phyloP scores from a whole-genome alignment of 2,329 filamentous ascomycete species.

The Elsinoe perseae region DNA sequence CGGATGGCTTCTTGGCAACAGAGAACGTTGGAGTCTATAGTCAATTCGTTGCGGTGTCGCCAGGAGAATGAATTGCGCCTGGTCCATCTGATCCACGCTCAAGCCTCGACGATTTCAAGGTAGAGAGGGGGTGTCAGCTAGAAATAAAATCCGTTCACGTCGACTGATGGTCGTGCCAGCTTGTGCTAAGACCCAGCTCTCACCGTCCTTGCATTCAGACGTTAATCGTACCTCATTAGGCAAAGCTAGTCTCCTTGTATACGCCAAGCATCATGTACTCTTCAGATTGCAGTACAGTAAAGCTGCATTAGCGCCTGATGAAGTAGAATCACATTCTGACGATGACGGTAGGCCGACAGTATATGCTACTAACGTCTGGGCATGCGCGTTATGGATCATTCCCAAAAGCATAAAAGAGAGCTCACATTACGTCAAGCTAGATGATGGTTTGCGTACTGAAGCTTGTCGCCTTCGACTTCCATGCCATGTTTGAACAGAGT shows the following conservation, averaged over 20 bases:
- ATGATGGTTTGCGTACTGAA: too few relatives aligned
- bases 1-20: not conserved
- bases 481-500: too few relatives aligned
- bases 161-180: not conserved
- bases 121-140: too few relatives aligned
- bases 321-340: not conserved
- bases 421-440: too few relatives aligned
- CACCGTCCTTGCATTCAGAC: not conserved
- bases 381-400: too few relatives aligned
- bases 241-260: not conserved
- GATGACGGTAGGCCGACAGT: not conserved
- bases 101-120: too few relatives aligned
- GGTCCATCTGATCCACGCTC: not conserved
- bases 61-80: not conserved
- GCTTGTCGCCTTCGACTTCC: too few relatives aligned
- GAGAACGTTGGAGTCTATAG: not conserved
- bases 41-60: not conserved
- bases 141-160: not conserved
- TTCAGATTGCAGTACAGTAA: not conserved
- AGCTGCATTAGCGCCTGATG: not conserved
- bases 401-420: too few relatives aligned
- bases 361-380: not conserved
- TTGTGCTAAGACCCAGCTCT: not conserved
- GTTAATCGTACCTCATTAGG: not conserved
- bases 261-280: not conserved